Conservation (phyloP, 2,329 filamentous ascomycete genomes). For the Penicillium sp. region DNA sequence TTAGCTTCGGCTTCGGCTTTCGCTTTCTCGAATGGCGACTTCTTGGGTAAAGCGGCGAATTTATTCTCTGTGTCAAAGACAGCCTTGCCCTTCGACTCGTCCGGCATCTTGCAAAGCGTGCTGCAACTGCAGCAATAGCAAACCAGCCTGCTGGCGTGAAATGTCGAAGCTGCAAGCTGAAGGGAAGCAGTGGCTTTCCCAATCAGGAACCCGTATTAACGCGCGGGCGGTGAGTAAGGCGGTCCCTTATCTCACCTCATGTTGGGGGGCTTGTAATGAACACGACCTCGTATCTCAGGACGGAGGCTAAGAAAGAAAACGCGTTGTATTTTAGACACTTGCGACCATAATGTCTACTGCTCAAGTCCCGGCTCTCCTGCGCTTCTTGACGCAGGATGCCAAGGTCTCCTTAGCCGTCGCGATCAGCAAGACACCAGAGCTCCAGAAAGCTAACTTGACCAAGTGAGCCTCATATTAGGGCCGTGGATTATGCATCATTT, state of each 20-base stretch:
- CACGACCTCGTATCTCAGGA: neutral
- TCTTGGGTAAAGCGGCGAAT: constrained; percentile 76
- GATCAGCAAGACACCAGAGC: constrained; percentile 57
- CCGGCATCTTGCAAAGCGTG: constrained; percentile 35
- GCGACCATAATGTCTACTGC: constrained; percentile 24
- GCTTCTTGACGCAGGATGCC: constrained; percentile 60
- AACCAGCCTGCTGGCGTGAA: constrained; percentile 1
- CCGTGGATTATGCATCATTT: neutral
- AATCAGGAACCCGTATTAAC: constrained; percentile 6
- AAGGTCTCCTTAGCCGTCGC: constrained; percentile 59
- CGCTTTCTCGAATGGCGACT: constrained; percentile 85
- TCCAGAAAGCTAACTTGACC: constrained; percentile 53
- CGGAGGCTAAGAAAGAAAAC: neutral
- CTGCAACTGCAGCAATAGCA: constrained; percentile 26
- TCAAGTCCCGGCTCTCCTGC: constrained; percentile 50
- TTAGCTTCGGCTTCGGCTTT: constrained; percentile 90
- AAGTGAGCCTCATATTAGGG: constrained; percentile 30
- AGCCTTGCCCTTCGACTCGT: constrained; percentile 40
- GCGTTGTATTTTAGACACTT: too few relatives aligned
- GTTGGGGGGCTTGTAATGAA: neutral
- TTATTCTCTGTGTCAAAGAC: constrained; percentile 78
- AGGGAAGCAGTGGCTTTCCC: constrained; percentile 6
- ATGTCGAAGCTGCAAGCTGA: constrained; percentile 4
- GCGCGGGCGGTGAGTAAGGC: constrained; percentile 17
- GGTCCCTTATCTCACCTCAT: constrained; percentile 8